Base-by-base conservation (phyloP, 2,329 filamentous ascomycete species). In the Phyllosticta citriasiana region DNA sequence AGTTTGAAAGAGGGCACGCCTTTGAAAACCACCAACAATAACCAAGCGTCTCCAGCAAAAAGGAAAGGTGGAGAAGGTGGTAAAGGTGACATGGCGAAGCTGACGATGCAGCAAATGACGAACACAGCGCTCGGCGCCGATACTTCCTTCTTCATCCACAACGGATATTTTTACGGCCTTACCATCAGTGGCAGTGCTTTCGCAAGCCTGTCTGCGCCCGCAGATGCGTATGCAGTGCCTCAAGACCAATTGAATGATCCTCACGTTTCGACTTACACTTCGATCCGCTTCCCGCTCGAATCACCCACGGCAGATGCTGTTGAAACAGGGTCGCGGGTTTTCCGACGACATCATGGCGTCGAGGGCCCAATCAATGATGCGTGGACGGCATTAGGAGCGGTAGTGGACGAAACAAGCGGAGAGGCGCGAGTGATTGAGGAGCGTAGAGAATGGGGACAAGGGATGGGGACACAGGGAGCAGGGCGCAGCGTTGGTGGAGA, bases 301-400 rank as follows among this genome's bases (percentile, higher is more conserved):
- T 69, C 74, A 2, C 77, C 79, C n/a, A 71, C 73, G 27, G 67
- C 70, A 8, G 70, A 69, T 1, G 70, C 67, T 7, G 65, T 78
- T n/a, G 74, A 80, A 64, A 73, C 76, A n/a, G 78, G 79, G 60
- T 67, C 71, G 53, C 73, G 76, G 22, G 79, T 86, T 53, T 90
- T 85, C 81, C 79, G 88, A 7, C 82, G 88, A 16, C 79, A 87
- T 57, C 85, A 89, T 65, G 76, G 75, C 27, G 4, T 47, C 14
- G 88, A 91, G 69, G 88, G 88, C 0, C 82, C 86, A 0, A 84
- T 91, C 16, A 87, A 91, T 65, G 85, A 91, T 66, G 81, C 86
- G 2, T 92, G 88, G 88, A 87, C 83, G 0, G 82, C 84, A 62
- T 74, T 92, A 3, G 80, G 80, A 3, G 74, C 91, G 1, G 79